A percentile compares a stretch with the other conserved stretches of the same genome.
Evolutionary conservation across 2,329 filamentous ascomycete genomes (phyloP).

Genomic region (Phialophora tarda): DNA sequence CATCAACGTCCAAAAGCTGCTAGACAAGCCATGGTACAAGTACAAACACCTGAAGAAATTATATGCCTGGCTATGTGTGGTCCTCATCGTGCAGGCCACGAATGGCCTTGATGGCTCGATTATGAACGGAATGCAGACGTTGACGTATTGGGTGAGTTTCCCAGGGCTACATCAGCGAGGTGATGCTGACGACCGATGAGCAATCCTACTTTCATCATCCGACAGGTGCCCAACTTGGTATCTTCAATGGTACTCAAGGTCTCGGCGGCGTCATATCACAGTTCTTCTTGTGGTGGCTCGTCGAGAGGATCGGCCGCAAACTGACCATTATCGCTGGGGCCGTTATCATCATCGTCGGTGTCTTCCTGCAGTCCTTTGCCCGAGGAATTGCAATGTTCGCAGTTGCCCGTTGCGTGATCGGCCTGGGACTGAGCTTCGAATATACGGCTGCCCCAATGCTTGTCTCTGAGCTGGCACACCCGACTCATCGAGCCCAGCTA

Average conservation of each 20-base stretch:
- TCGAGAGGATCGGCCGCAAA: constrained; percentile 26
- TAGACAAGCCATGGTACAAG: constrained; percentile 26
- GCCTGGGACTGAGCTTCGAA: constrained; percentile 24
- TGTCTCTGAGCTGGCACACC: constrained; percentile 23
- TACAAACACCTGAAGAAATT: constrained; percentile 27
- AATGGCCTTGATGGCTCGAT: constrained; percentile 34
- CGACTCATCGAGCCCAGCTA: constrained; percentile 27
- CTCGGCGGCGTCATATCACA: constrained; percentile 25
- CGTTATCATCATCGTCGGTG: constrained; percentile 25
- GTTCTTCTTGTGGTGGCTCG: constrained; percentile 28
- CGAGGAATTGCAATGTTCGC: constrained; percentile 24
- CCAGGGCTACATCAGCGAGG: not conserved
- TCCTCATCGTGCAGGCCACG: constrained; percentile 26
- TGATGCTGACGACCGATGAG: constrained; percentile 32
- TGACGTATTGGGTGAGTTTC: constrained; percentile 28
- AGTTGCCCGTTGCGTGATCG: constrained; percentile 25
- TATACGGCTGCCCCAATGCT: constrained; percentile 27
- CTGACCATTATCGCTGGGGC: constrained; percentile 22
- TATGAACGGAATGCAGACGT: constrained; percentile 43
- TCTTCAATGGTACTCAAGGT: constrained; percentile 26
- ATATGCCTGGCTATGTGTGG: constrained; percentile 27
- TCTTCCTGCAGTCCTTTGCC: constrained; percentile 25
- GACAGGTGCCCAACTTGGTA: constrained; percentile 29
- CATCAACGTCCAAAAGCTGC: constrained; percentile 26
- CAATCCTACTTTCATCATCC: constrained; percentile 40